Evolutionary conservation across 768 basidiomycete species (phyloP), one percentile per base, ranked within the genome.

Genomic region (Trametes punicea): DNA sequence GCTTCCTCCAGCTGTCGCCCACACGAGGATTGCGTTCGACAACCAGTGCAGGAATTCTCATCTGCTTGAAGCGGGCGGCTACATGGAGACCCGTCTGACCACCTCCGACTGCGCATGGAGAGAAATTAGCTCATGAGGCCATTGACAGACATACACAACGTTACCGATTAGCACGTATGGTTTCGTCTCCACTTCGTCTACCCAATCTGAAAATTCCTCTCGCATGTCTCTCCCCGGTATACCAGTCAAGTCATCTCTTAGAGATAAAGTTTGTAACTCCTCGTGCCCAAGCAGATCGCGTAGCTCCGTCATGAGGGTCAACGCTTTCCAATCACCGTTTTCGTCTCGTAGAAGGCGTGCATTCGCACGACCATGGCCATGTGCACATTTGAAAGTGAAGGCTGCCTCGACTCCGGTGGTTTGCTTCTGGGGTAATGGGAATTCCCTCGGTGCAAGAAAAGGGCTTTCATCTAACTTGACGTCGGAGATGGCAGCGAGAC

Each of bases 1-100:
- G 75, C 31, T 78, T 75, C 54, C 82, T 74, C 83, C 82, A 84
- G 63, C 75, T 78, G 60, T 84, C 81, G 2, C 85, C 83, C 9
- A 83, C 68, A 4, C 77, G 70, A 15, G 70, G 50, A 51, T 81
- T 77, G 62, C 72, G 74, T 59, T 88, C 87, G 13, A 87, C 70
- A n/a, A 85, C 67, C 9, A 92, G 70, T 1, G 77, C 71, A 1
- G 73, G 62, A 11, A 90, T 69, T 18, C 53, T 45, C 23, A 88
- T 70, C 38, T 73, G 74, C 62, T 84, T 84, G 51, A 91, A 71
- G n/a, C 85, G 74, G 2, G 85, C 85, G 0, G 87, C 86, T 2
- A 82, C 65, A 36, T 77, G 80, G 26, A 93, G 69, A 1, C 88
- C 90, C 58, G 77, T 79, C 53, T 89, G 88, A 0, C 85, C 86